Evolutionary conservation across 176 grass and related monocot genomes (phyloP).

Genomic region (Panicum miliaceum): DNA sequence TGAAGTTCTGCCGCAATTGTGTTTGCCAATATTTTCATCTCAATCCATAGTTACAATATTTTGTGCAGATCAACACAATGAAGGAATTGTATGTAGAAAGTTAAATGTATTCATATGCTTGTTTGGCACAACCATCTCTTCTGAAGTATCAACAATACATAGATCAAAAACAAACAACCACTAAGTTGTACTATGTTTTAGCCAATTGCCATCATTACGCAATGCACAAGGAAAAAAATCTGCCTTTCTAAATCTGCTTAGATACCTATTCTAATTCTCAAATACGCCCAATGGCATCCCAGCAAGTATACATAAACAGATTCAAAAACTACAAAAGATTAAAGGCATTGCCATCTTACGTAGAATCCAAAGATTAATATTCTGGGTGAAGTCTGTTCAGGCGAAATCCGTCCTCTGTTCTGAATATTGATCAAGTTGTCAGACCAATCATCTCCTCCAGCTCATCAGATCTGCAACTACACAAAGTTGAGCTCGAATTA

Average conservation of each 20-base stretch:
- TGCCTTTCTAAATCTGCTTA: neutral
- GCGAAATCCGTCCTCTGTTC: neutral
- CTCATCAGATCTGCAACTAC: neutral
- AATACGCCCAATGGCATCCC: neutral
- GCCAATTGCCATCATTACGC: neutral
- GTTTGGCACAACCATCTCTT: too few relatives aligned
- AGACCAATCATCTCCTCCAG: neutral
- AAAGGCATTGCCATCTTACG: neutral
- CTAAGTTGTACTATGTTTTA: neutral
- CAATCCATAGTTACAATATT: too few relatives aligned
- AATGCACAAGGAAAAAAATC: neutral
- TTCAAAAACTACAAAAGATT: neutral
- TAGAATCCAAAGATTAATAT: neutral
- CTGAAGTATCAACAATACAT: neutral
- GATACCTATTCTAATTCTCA: neutral
- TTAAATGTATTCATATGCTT: too few relatives aligned
- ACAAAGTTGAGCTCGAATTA: neutral
- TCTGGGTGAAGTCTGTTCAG: neutral
- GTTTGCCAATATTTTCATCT: too few relatives aligned
- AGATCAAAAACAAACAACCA: neutral
- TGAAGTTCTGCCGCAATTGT: too few relatives aligned
- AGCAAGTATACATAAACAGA: neutral
- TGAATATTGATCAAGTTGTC: neutral
- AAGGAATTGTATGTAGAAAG: too few relatives aligned
- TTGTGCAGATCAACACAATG: neutral